These are phyloP conservation scores for Fusarium continuum DNA, from an alignment of 2,329 filamentous ascomycete genomes.

Conservation along the genomic window DNA sequence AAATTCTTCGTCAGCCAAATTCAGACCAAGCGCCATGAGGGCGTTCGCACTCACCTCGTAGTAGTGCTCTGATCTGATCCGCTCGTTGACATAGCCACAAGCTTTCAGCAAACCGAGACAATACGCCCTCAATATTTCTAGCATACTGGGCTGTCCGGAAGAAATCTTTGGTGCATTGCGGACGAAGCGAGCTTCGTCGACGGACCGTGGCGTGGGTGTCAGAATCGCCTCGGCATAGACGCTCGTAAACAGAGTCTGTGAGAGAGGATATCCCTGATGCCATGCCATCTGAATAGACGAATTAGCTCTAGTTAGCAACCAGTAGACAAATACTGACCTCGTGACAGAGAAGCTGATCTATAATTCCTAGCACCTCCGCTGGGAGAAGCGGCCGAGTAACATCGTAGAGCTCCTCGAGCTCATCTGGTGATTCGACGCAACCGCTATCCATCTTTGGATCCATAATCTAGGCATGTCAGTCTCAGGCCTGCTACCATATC, in stretches of 20 bases:
- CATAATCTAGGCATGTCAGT: constrained; percentile 78
- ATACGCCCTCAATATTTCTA: constrained; percentile 80
- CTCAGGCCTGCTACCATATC: not conserved
- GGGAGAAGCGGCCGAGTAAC: constrained; percentile 73
- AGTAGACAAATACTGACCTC: constrained; percentile 66
- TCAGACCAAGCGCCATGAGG: no score
- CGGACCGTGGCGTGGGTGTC: constrained; percentile 70
- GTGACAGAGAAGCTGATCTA: constrained; percentile 89
- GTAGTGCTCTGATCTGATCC: constrained; percentile 83
- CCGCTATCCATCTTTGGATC: constrained; percentile 99
- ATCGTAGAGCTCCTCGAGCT: constrained; percentile 86
- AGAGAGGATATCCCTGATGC: constrained; percentile 95
- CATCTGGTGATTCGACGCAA: constrained; percentile 78
- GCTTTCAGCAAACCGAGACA: constrained; percentile 86
- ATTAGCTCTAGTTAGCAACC: not conserved
- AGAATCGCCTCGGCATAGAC: constrained; percentile 87
- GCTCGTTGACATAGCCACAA: constrained; percentile 79
- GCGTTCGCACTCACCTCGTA: constrained; percentile 72
- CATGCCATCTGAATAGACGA: constrained; percentile 77
- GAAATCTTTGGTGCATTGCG: constrained; percentile 44
- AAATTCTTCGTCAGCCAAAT: constrained; percentile 3
- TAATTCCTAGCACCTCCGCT: constrained; percentile 87
- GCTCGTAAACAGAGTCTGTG: constrained; percentile 93
- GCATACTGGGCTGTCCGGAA: constrained; percentile 56
- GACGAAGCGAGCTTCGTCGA: constrained; percentile 73